A percentile compares a stretch with the other conserved stretches of the same genome.
These are phyloP conservation scores for Tolypocladium amazonense DNA, from an alignment of 2,329 filamentous ascomycete genomes.

Conservation along the genomic window DNA sequence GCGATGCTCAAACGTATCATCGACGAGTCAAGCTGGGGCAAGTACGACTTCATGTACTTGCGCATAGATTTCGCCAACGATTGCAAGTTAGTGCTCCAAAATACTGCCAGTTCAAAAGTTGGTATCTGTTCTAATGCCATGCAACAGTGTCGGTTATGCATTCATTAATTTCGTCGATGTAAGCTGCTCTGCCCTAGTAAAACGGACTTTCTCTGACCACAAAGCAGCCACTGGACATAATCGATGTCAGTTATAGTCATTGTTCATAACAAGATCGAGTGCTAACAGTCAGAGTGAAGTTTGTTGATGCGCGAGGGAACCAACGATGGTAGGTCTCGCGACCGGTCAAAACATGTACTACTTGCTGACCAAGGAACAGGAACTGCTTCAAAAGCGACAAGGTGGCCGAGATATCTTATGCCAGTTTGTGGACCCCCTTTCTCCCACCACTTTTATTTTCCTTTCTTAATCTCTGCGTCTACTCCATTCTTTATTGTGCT, in stretches of 20 bases:
- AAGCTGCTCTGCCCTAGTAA: constrained; percentile 21
- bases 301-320: constrained; percentile 59
- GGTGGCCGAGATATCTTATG: constrained; percentile 83
- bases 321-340: constrained; percentile 48
- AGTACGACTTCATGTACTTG: constrained; percentile 92
- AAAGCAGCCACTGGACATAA: constrained; percentile 57
- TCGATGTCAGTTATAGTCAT: constrained; percentile 42
- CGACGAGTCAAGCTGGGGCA: constrained; percentile 66
- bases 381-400: constrained; percentile 77
- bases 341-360: neutral
- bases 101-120: neutral
- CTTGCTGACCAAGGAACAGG: constrained; percentile 32
- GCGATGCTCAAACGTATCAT: constrained; percentile 68
- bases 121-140: neutral
- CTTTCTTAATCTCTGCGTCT: neutral
- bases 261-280: neutral
- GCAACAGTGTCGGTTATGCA: constrained; percentile 75
- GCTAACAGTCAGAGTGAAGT: constrained; percentile 28
- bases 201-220: constrained; percentile 22
- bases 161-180: constrained; percentile 92
- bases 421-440: constrained; percentile 46
- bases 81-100: constrained; percentile 55
- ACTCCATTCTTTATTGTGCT: neutral
- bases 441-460: neutral
- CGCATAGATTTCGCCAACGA: constrained; percentile 81